phyloP scores from a whole-genome alignment of 495 filamentous ascomycete genomes.

The Oleoguttula mirabilis region DNA sequence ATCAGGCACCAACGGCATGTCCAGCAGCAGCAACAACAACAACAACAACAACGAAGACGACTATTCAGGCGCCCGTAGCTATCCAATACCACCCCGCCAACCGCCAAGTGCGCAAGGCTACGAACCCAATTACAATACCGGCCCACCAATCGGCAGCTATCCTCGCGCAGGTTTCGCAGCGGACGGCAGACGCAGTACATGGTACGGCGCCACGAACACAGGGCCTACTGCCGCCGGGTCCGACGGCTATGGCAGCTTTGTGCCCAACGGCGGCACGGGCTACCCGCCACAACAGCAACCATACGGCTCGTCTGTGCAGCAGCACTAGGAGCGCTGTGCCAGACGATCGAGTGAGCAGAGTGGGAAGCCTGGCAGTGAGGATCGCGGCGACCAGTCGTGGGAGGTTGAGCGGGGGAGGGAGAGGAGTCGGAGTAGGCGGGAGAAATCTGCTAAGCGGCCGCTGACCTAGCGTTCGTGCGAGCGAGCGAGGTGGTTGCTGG shows the following conservation, averaged over 20 bases:
- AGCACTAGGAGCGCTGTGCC: conserved; percentile 6
- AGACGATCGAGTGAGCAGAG: background rate
- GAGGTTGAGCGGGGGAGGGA: background rate
- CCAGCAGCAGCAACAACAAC: too few relatives aligned
- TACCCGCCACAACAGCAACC: background rate
- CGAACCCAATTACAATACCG: background rate
- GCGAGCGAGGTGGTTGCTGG: too few relatives aligned
- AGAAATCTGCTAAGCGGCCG: background rate
- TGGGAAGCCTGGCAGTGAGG: background rate
- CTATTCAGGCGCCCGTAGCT: conserved; percentile 2
- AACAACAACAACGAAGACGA: conserved; percentile 4
- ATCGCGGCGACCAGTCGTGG: background rate
- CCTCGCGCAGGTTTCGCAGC: background rate
- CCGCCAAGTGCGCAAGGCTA: conserved; percentile 8
- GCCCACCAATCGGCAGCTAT: conserved; percentile 7
- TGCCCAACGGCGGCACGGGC: background rate
- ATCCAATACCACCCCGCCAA: conserved; percentile 17
- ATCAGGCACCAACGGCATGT: background rate
- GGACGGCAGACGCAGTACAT: conserved; percentile 5
- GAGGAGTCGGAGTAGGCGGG: conserved; percentile 1
- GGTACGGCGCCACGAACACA: conserved; percentile 1
- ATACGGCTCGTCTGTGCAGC: background rate
- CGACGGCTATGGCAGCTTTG: conserved; percentile 11
- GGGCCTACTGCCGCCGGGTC: background rate
- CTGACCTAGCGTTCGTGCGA: too few relatives aligned